Percentiles rank a stretch among this genome's conserved stretches.
These are phyloP conservation scores for Clonostachys rhizophaga DNA, from an alignment of 2,329 filamentous ascomycete species.

Conservation along the genomic window DNA sequence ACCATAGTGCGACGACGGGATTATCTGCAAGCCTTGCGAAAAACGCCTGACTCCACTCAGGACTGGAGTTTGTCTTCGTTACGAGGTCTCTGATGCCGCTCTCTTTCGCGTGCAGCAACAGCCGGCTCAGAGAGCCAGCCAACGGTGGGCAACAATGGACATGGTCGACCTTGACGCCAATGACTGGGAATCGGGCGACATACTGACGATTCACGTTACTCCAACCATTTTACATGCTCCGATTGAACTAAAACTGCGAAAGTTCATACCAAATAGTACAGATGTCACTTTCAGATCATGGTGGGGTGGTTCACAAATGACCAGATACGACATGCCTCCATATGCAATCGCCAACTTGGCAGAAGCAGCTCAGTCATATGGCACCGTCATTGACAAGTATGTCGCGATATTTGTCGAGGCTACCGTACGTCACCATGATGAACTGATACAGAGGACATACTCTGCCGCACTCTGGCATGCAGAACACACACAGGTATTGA, in stretches of 20 bases:
- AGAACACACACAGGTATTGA: too few relatives aligned
- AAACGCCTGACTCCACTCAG: too few relatives aligned
- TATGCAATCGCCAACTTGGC: neutral
- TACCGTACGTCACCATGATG: too few relatives aligned
- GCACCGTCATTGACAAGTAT: neutral
- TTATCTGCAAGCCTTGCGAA: too few relatives aligned
- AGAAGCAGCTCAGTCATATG: neutral
- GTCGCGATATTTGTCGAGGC: too few relatives aligned
- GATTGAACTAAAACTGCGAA: neutral
- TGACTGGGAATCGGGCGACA: conserved; percentile 4
- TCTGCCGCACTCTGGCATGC: too few relatives aligned
- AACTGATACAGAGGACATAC: too few relatives aligned
- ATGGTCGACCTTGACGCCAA: conserved; percentile 3
- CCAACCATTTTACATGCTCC: neutral
- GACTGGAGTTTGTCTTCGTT: neutral
- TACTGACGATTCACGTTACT: neutral
- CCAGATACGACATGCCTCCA: neutral
- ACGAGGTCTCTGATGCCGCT: neutral
- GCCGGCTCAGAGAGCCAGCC: conserved; percentile 2
- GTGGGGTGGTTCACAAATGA: neutral
- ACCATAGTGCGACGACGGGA: too few relatives aligned
- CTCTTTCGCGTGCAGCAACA: neutral
- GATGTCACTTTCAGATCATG: neutral
- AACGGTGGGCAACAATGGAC: conserved; percentile 6
- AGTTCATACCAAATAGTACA: neutral